phyloP scores from a whole-genome alignment of 805 yeast species.

The Yarrowia alimentaria region DNA sequence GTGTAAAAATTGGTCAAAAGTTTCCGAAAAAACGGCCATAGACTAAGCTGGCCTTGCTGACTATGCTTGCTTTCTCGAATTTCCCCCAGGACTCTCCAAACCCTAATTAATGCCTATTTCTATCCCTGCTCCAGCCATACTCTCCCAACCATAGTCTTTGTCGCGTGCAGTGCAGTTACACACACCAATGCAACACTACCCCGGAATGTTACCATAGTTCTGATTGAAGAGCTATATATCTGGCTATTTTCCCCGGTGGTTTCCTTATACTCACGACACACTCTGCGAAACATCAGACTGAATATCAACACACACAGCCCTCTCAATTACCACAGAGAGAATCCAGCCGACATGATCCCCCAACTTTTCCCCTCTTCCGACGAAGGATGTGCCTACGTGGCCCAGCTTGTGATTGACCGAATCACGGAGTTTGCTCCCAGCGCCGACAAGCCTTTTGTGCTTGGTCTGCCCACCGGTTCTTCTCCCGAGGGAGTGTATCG shows the following conservation, averaged over 20 bases:
- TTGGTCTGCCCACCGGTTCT: slow-evolving; percentile 62
- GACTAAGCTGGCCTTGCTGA: no score
- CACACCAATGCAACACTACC: slow-evolving; percentile 6
- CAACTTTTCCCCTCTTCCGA: slow-evolving; percentile 29
- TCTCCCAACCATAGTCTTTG: slow-evolving; percentile 23
- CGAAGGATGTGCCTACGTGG: slow-evolving; percentile 42
- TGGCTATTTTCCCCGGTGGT: no score
- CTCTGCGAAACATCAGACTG: no score
- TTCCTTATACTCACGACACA: no score
- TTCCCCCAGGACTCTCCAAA: no score
- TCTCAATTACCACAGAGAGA: neutral
- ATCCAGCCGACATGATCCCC: slow-evolving; percentile 5
- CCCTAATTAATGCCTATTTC: no score
- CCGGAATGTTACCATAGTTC: slow-evolving; percentile 23
- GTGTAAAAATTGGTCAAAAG: no score
- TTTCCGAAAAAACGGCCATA: no score
- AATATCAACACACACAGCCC: neutral
- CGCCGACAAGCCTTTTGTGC: slow-evolving; percentile 45
- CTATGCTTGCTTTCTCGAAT: no score
- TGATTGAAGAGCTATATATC: slow-evolving; percentile 14
- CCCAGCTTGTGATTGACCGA: slow-evolving; percentile 46
- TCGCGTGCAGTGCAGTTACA: slow-evolving; percentile 23
- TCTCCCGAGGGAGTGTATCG: slow-evolving; percentile 58
- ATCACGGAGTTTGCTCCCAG: slow-evolving; percentile 51
- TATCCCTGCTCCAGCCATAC: no score